phyloP scores from a whole-genome alignment of 305 asterid genomes.

The Salvia sclarea region DNA sequence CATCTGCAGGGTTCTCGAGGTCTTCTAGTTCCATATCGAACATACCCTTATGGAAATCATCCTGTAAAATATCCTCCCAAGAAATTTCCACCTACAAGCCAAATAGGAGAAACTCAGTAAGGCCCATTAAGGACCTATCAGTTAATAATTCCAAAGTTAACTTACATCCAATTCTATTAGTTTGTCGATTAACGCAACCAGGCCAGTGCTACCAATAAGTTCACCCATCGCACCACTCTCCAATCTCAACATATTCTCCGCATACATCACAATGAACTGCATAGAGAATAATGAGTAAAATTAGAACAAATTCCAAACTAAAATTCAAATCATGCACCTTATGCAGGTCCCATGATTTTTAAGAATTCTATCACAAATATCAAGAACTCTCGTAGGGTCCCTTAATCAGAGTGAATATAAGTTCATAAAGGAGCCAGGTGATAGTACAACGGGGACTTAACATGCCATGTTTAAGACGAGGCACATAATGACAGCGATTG shows the following conservation, averaged over 20 bases:
- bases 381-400: too few relatives aligned
- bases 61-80: slow-evolving; percentile 82
- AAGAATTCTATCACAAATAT: too few relatives aligned
- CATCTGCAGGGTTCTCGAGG: slow-evolving; percentile 53
- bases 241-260: slow-evolving; percentile 87
- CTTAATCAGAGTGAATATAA: too few relatives aligned
- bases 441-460: too few relatives aligned
- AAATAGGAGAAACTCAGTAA: slow-evolving; percentile 7
- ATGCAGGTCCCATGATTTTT: neutral
- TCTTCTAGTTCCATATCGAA: slow-evolving; percentile 92
- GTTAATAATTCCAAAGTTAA: slow-evolving; percentile 21
- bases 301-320: neutral
- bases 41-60: slow-evolving; percentile 76
- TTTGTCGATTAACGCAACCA: slow-evolving; percentile 61
- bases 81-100: slow-evolving; percentile 66
- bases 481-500: too few relatives aligned
- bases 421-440: too few relatives aligned
- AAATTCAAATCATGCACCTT: slow-evolving; percentile 7
- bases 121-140: slow-evolving; percentile 12
- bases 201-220: slow-evolving; percentile 68
- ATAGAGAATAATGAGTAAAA: slow-evolving; percentile 5
- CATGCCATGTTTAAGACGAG: too few relatives aligned
- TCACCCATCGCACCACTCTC: slow-evolving; percentile 68
- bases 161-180: slow-evolving; percentile 90
- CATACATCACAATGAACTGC: slow-evolving; percentile 63